Percentiles rank a stretch among this genome's conserved stretches.
Evolutionary conservation across 2,329 filamentous ascomycete genomes (phyloP).

Genomic region (Neofusicoccum sp.): DNA sequence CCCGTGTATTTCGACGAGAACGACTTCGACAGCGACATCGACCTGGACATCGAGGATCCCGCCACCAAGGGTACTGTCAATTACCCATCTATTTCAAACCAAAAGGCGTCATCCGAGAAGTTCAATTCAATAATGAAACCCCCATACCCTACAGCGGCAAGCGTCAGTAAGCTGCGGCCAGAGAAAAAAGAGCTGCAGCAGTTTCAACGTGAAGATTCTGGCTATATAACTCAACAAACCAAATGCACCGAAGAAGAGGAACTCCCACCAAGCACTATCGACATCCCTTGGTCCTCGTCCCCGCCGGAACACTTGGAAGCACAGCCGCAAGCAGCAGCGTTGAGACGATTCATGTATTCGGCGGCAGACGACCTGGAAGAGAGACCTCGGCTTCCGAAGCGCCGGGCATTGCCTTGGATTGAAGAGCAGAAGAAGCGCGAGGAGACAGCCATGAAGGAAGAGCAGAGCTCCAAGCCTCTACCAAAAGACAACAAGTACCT

Average conservation of each 20-base stretch:
- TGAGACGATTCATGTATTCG: conserved; percentile 14
- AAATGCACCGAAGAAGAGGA: background rate
- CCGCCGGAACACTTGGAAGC: conserved; percentile 48
- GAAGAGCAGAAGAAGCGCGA: conserved; percentile 38
- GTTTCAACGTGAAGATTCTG: conserved; percentile 6
- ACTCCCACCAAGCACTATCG: conserved; percentile 52
- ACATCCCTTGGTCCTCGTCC: conserved; percentile 72
- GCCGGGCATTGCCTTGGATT: conserved; percentile 63
- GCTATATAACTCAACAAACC: conserved; percentile 24
- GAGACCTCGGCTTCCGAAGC: conserved; percentile 51
- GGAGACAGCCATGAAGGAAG: conserved; percentile 19
- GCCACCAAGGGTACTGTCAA: conserved; percentile 44
- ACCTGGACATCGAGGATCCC: conserved; percentile 68
- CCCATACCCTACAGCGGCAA: background rate
- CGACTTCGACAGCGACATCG: conserved; percentile 82
- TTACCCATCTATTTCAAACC: conserved; percentile 40
- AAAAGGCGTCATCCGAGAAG: background rate
- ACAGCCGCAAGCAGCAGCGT: conserved; percentile 24
- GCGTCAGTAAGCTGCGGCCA: background rate
- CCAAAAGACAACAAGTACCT: conserved; percentile 44
- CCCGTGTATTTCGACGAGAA: conserved; percentile 69
- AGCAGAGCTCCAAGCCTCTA: conserved; percentile 48
- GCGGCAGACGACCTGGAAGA: conserved; percentile 25
- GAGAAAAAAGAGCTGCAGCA: background rate
- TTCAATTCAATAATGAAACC: background rate